These are phyloP conservation scores for Yarrowia sp. DNA, from an alignment of 805 yeast genomes.

Conservation along the genomic window DNA sequence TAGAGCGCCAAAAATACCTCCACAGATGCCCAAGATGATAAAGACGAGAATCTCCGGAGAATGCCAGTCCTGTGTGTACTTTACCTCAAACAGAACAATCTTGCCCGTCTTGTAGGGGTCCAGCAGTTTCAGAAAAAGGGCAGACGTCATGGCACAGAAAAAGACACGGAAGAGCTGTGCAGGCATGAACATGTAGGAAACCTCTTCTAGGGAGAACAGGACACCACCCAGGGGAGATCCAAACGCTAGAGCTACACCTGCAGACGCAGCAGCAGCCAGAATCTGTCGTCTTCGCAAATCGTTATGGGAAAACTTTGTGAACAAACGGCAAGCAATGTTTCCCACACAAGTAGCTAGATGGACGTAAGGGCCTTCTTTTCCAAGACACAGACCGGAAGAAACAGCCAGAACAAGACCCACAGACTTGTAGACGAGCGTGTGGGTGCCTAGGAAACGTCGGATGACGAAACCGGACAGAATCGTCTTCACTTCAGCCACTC, in stretches of 20 bases:
- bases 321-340: constrained; percentile 58
- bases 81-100: constrained; percentile 61
- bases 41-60: constrained; percentile 57
- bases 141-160: constrained; percentile 62
- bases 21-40: constrained; percentile 58
- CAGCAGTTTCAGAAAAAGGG: constrained; percentile 59
- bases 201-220: constrained; percentile 63
- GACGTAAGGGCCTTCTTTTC: constrained; percentile 70
- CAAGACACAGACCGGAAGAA: constrained; percentile 63
- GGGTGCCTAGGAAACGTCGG: constrained; percentile 59
- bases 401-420: constrained; percentile 59
- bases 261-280: constrained; percentile 62
- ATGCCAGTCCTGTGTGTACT: constrained; percentile 60
- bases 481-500: constrained; percentile 68
- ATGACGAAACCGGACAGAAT: constrained; percentile 66
- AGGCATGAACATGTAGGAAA: constrained; percentile 61
- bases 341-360: constrained; percentile 67
- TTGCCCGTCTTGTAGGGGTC: constrained; percentile 68
- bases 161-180: constrained; percentile 62
- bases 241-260: constrained; percentile 67
- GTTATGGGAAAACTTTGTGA: constrained; percentile 56
- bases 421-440: constrained; percentile 59
- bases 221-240: constrained; percentile 69
- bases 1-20: constrained; percentile 61
- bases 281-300: constrained; percentile 61